Evolutionary conservation across 1,139 yeast species (phyloP), one percentile per base, ranked within the genome.

Genomic region (Kodamaea anthophila): DNA sequence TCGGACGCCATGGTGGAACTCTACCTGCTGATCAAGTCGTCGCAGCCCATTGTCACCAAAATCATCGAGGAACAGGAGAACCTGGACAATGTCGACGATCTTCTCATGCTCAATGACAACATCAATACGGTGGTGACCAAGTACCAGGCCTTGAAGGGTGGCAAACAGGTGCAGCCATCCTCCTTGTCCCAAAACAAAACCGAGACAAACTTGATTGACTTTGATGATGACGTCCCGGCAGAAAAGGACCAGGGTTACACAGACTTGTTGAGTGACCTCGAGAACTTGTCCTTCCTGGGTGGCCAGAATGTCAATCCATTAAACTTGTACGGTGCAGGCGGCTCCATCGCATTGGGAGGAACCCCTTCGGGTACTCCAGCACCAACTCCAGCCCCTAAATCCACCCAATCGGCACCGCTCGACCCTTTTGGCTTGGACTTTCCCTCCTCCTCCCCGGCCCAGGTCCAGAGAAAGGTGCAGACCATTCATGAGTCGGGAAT

Each of bases 31-130:
- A 65, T 93, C 41, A 87, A 84, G 53, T 78, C 79, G 31, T 78
- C 96, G 15, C 88, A 82, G 48, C 96, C 97, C 23, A 87, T 84
- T 47, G 73, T 91, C 42, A 84, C 83, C 51, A 81, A 79, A 45
- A 82, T 93, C 47, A 77, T 87, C 39, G 77, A 73, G 41, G 94
- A 84, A 49, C 87, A 81, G 44, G 75, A 76, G 23, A 30, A 21
- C 7, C 27, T 14, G 15, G 34, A 31, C 6, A 26, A 21, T n/a
- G 26, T 21, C 4, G 47, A 44, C 29, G 78, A 74, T 37, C 62
- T 91, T 36, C 64, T 85, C 33, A 67, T 67, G 15, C 65, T 91
- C 38, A 86, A 86, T 51, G 96, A 86, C 51, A 72, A 73, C 37
- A 81, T 88, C 40, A 82, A 85, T 46, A 65, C 74, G 9, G 69